phyloP scores from a whole-genome alignment of 306 rosid genomes.

The Mimosa bimucronata region DNA sequence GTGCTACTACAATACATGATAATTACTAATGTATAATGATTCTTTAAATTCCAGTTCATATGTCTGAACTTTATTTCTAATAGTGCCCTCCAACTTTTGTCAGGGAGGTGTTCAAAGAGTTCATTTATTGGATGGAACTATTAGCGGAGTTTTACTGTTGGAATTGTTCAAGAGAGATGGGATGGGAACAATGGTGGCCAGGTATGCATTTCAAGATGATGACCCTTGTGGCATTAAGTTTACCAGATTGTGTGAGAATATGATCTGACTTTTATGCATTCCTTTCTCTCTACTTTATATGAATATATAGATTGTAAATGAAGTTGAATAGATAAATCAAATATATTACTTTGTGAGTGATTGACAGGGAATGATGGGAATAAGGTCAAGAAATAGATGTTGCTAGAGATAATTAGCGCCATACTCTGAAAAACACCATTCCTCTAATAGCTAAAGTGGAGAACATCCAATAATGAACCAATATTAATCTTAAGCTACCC shows the following conservation, averaged over 20 bases:
- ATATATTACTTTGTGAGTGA: constrained; percentile 2
- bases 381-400: background rate
- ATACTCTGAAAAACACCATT: background rate
- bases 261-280: constrained; percentile 32
- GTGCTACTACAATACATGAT: constrained; percentile 12
- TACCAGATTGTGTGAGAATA: constrained; percentile 12
- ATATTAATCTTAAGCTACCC: background rate
- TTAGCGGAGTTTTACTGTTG: constrained; percentile 85
- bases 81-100: constrained; percentile 47
- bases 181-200: constrained; percentile 99
- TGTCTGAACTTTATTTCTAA: constrained; percentile 14
- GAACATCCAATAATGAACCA: background rate
- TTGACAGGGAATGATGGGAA: background rate
- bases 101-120: constrained; percentile 99
- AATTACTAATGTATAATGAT: constrained; percentile 20
- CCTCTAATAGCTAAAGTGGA: background rate
- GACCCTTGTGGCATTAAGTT: background rate
- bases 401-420: background rate
- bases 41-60: constrained; percentile 48
- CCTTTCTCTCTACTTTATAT: background rate
- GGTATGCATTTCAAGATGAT: constrained; percentile 58
- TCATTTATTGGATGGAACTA: constrained; percentile 94
- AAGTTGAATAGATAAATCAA: constrained; percentile 20
- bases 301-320: constrained; percentile 11
- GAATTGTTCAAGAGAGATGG: constrained; percentile 98